Base-by-base conservation (phyloP, 371 early-diverging fungal species). In the Mucor indicus region DNA sequence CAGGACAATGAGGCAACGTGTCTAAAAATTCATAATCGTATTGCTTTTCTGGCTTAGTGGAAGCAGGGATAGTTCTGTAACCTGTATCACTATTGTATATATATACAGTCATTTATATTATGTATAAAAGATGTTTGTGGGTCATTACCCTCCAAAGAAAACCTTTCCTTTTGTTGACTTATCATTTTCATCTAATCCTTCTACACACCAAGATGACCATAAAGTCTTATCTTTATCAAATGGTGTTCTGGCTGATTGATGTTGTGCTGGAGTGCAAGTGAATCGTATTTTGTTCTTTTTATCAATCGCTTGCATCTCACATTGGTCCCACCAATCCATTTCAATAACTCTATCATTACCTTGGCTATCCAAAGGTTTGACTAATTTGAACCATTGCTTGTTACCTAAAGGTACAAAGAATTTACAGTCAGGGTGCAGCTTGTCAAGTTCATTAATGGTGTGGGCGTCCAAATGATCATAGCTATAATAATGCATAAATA, bases 311-410 rank as follows among this genome's bases (percentile, higher is more conserved):
- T n/a, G n/a, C n/a, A n/a, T n/a, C n/a, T n/a, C n/a, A n/a, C n/a
- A n/a, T 23, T 64, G 66, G 38, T 89, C 85, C 89, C 89, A 89
- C 92, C 92, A 91, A 62, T 91, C 92, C 31, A 77, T 69, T 42
- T 90, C 85, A 5, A 55, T 79, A 12, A 78, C 78, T 9, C 57
- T 39, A 1, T 69, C 55, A 13, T 57, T 55, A 46, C 79, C 78
- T 6, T 77, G 79, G 2, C 36, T 39, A 36, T 56, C 50, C 2
- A 44, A 13, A 10, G 20, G 38, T 4, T 49, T 29, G 8, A 75
- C 38, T 0, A 72, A 57, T 9, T 63, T 48, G 20, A 91, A 83
- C 77, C 85, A 84, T 2, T 50, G 24, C 29, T 79, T 80, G 60
- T 87, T 89, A 7, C 89, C 90, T 8, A 92, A 69, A 12, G 92